phyloP scores from a whole-genome alignment of 179 eudicot genomes.

The Beta lomatogona region DNA sequence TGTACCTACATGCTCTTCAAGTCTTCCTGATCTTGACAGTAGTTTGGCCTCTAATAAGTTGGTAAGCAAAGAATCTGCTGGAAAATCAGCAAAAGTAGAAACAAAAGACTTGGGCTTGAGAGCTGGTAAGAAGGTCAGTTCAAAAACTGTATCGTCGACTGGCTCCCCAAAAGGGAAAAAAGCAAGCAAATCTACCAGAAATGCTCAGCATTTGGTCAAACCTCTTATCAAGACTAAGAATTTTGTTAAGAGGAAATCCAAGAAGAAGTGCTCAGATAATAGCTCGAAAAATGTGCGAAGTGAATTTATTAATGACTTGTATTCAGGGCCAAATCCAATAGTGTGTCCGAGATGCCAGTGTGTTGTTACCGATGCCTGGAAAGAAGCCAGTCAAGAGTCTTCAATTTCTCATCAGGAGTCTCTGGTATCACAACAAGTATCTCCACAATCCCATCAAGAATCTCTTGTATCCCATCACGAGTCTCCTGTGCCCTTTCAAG shows the following conservation, averaged over 20 bases:
- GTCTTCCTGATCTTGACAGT: slow-evolving; percentile 26
- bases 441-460: slow-evolving; percentile 30
- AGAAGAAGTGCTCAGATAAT: slow-evolving; percentile 44
- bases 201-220: slow-evolving; percentile 54
- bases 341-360: slow-evolving; percentile 90
- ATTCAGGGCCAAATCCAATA: slow-evolving; percentile 44
- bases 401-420: slow-evolving; percentile 32
- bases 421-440: slow-evolving; percentile 26
- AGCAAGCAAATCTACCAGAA: slow-evolving; percentile 48
- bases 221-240: slow-evolving; percentile 63
- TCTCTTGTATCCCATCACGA: slow-evolving; percentile 30
- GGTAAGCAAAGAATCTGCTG: slow-evolving; percentile 39
- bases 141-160: slow-evolving; percentile 43
- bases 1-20: slow-evolving; percentile 26
- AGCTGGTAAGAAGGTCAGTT: slow-evolving; percentile 47
- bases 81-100: slow-evolving; percentile 37
- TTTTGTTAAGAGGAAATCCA: slow-evolving; percentile 57
- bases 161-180: slow-evolving; percentile 50
- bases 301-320: slow-evolving; percentile 43
- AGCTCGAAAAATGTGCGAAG: slow-evolving; percentile 36
- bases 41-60: slow-evolving; percentile 31
- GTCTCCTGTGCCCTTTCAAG: slow-evolving; percentile 27
- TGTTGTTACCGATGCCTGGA: slow-evolving; percentile 49
- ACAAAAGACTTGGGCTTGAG: slow-evolving; percentile 38
- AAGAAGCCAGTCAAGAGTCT: slow-evolving; percentile 44